phyloP scores from a whole-genome alignment of 139 green algal genomes.

The Auxenochlorella pyrenoidosa region DNA sequence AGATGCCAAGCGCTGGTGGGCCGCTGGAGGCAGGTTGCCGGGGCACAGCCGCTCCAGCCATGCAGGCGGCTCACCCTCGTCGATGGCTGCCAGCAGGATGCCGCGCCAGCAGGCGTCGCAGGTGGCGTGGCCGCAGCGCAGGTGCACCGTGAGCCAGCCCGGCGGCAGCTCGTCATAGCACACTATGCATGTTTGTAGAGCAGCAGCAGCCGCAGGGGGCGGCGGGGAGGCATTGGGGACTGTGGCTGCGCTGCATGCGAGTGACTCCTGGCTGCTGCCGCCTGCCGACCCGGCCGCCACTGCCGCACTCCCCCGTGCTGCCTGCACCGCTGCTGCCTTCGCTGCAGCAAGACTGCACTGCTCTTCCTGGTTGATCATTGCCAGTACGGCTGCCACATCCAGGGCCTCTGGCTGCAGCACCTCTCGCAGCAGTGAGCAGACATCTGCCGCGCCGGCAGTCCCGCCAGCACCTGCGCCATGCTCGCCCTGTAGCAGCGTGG shows the following conservation, averaged over 20 bases:
- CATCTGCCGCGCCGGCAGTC: neutral
- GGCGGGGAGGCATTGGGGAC: neutral
- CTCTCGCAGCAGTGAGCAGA: neutral
- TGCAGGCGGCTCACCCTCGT: slow-evolving; percentile 9
- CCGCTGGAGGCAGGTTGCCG: too few species aligned
- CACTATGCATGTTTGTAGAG: slow-evolving; percentile 17
- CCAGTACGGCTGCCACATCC: neutral
- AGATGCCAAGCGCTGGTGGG: too few species aligned
- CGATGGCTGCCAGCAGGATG: slow-evolving; percentile 26
- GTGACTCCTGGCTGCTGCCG: neutral
- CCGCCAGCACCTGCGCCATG: neutral
- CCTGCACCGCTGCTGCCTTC: neutral
- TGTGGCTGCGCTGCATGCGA: neutral
- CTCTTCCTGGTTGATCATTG: neutral
- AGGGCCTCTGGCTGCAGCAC: neutral
- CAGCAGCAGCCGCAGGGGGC: neutral
- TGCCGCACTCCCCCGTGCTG: neutral
- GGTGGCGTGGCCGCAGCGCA: slow-evolving; percentile 26
- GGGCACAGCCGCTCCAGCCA: too few species aligned
- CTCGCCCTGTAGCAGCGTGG: neutral
- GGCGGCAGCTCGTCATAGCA: slow-evolving; percentile 24
- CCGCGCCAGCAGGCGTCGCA: slow-evolving; percentile 36
- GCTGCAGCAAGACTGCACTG: neutral
- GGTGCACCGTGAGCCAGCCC: neutral
- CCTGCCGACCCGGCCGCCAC: neutral